phyloP scores from a whole-genome alignment of 345 rosid species.

The Dipteronia dyeriana region DNA sequence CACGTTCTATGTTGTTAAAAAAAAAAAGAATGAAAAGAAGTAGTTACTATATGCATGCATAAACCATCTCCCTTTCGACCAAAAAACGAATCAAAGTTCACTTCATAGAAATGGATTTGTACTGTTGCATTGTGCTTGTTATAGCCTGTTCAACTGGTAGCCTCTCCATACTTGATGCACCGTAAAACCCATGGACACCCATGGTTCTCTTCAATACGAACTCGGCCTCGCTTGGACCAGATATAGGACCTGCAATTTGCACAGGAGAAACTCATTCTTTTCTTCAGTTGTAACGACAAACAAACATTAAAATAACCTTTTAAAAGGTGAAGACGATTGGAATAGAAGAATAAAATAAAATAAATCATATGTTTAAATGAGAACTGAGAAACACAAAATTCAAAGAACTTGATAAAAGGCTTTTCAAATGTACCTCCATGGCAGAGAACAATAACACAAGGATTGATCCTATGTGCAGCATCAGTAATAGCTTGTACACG shows the following conservation, averaged over 20 bases:
- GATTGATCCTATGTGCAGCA: slow-evolving; percentile 68
- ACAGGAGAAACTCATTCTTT: not conserved
- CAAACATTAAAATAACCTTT: no score
- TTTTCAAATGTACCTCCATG: slow-evolving; percentile 68
- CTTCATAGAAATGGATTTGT: slow-evolving; percentile 67
- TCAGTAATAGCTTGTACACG: slow-evolving; percentile 86
- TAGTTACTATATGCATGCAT: not conserved
- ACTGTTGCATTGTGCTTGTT: slow-evolving; percentile 64
- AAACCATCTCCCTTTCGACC: not conserved
- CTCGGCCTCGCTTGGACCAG: slow-evolving; percentile 78
- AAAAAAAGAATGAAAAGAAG: not conserved
- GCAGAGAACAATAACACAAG: slow-evolving; percentile 67
- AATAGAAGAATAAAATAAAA: no score
- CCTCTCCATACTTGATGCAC: slow-evolving; percentile 98
- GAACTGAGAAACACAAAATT: not conserved
- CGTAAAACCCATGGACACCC: slow-evolving; percentile 92
- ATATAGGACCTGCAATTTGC: slow-evolving; percentile 71
- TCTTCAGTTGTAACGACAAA: no score
- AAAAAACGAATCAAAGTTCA: slow-evolving; percentile 30
- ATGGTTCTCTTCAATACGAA: slow-evolving; percentile 66
- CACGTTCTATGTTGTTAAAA: not conserved
- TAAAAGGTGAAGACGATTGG: no score
- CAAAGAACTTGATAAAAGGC: not conserved
- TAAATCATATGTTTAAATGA: not conserved
- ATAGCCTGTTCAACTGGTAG: slow-evolving; percentile 87